Evolutionary conservation across 164 flowering plant genomes (phyloP).

Genomic region (Macadamia integrifolia): DNA sequence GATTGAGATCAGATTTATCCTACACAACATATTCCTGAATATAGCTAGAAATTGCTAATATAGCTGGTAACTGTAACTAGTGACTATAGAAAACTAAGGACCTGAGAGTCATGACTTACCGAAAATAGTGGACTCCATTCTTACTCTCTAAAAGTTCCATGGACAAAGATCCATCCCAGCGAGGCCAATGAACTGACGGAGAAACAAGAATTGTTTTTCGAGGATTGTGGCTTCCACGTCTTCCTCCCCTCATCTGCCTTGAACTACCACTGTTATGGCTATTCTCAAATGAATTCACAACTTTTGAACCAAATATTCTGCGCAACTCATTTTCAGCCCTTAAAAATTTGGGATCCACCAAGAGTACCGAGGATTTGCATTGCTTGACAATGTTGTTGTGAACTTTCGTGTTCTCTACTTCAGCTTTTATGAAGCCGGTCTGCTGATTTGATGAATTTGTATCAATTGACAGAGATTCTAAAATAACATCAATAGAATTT

Average conservation of each 20-base stretch:
- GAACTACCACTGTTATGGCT: constrained; percentile 49
- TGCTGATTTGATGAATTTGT: constrained; percentile 22
- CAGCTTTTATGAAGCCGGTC: constrained; percentile 20
- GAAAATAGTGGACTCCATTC: constrained; percentile 58
- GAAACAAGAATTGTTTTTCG: constrained; percentile 68
- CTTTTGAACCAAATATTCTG: constrained; percentile 90
- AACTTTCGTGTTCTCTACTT: constrained; percentile 16
- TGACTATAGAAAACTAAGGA: background rate
- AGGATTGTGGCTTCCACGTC: constrained; percentile 52
- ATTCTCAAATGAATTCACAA: constrained; percentile 77
- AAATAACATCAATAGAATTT: constrained; percentile 30
- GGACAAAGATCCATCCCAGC: constrained; percentile 86
- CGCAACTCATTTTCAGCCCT: constrained; percentile 85
- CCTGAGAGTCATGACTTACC: constrained; percentile 26
- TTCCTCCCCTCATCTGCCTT: constrained; percentile 66
- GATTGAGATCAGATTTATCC: no score
- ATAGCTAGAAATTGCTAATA: background rate
- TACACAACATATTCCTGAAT: background rate
- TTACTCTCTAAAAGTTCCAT: constrained; percentile 78
- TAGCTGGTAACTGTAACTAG: background rate
- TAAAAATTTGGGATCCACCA: constrained; percentile 68
- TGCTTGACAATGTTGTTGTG: constrained; percentile 22
- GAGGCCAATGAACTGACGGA: constrained; percentile 77
- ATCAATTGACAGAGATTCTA: constrained; percentile 42
- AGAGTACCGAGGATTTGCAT: constrained; percentile 28